Evolutionary conservation across 148 eudicot genomes (phyloP).

Genomic region (Rhododendron mucronatum): DNA sequence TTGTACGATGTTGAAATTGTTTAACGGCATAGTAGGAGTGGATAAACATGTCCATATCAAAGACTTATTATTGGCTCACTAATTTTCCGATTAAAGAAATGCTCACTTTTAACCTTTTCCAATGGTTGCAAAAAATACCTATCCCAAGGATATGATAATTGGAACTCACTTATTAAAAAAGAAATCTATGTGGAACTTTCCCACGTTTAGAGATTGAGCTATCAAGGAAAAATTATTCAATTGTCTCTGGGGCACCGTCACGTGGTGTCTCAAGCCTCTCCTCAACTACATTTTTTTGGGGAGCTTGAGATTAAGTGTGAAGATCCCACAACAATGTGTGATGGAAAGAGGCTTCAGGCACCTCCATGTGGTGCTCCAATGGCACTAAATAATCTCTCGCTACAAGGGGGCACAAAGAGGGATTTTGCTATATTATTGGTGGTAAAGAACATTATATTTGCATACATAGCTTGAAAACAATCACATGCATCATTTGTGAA

Average conservation of each 20-base stretch:
- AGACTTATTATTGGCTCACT: not conserved
- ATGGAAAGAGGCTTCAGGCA: accelerated
- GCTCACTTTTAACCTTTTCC: not conserved
- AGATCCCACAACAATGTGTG: too few species aligned
- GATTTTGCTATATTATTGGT: not conserved
- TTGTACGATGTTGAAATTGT: not conserved
- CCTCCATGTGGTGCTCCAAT: too few species aligned
- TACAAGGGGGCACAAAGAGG: not conserved
- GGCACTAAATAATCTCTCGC: not conserved
- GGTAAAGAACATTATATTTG: not conserved
- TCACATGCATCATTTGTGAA: not conserved
- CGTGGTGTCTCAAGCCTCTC: too few species aligned
- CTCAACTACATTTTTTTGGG: too few species aligned
- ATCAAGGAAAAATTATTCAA: not conserved
- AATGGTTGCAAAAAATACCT: not conserved
- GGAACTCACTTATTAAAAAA: not conserved
- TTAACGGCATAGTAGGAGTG: not conserved
- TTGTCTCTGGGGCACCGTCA: accelerated
- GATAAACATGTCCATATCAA: not conserved
- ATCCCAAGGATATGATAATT: not conserved
- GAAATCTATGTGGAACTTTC: not conserved
- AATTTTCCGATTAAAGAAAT: not conserved
- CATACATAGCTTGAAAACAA: not conserved
- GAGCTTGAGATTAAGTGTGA: too few species aligned
- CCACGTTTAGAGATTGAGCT: not conserved